Evolutionary conservation across 345 rosid genomes (phyloP).

Genomic region (Boechera retrofracta): DNA sequence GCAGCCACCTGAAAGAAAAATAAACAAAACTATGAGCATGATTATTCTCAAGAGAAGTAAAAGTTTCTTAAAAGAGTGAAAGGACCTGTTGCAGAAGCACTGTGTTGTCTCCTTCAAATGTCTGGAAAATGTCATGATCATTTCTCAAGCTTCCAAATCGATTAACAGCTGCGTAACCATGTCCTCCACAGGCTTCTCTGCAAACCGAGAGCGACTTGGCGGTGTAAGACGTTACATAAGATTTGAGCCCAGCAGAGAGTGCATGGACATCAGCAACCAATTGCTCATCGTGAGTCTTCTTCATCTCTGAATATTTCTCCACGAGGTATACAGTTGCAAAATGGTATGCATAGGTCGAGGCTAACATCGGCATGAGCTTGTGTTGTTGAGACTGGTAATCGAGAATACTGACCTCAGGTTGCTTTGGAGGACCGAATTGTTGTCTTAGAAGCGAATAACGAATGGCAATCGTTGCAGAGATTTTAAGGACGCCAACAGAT

Average conservation of each 20-base stretch:
- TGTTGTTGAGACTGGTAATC: constrained; percentile 99
- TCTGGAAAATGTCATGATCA: constrained; percentile 96
- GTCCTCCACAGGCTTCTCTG: constrained; percentile 99
- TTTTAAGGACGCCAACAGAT: constrained; percentile 85
- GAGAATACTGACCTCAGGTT: constrained; percentile 96
- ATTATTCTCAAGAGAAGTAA: constrained; percentile 8
- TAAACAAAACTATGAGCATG: constrained; percentile 9
- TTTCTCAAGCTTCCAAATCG: constrained; percentile 96
- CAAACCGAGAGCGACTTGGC: constrained; percentile 85
- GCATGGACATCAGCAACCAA: constrained; percentile 92
- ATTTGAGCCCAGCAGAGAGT: constrained; percentile 96
- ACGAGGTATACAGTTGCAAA: constrained; percentile 80
- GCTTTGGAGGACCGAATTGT: constrained; percentile 94
- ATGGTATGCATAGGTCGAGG: constrained; percentile 93
- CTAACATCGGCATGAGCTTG: constrained; percentile 99
- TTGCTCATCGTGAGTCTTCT: constrained; percentile 75
- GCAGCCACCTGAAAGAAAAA: constrained; percentile 74
- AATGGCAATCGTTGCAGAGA: constrained; percentile 80
- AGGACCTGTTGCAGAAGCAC: constrained; percentile 90
- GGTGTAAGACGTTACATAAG: constrained; percentile 89
- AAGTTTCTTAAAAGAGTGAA: constrained; percentile 26
- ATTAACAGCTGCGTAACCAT: constrained; percentile 99
- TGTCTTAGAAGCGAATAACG: constrained; percentile 92
- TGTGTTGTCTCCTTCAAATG: constrained; percentile 99
- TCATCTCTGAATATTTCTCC: constrained; percentile 84